Conservation (phyloP, 1,284 basidiomycete species). For the Sporisorium iseilematis-ciliati region DNA sequence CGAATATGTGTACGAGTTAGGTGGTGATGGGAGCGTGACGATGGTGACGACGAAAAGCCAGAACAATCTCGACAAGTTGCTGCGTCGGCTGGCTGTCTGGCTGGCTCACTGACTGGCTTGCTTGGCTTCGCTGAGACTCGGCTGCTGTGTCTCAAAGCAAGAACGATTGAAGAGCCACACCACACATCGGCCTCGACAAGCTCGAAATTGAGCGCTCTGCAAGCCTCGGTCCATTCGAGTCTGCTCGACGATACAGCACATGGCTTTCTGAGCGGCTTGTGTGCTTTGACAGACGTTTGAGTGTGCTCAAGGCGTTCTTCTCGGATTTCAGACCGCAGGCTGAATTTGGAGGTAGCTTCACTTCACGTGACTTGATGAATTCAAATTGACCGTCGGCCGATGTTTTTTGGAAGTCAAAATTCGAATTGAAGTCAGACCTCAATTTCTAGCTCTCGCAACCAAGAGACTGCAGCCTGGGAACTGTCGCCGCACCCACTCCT, state of each 20-base stretch:
- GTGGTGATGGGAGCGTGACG: conserved; percentile 37
- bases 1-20: conserved; percentile 27
- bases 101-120: not conserved
- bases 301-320: not conserved
- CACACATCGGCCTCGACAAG: not conserved
- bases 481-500: no score
- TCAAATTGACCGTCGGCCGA: not conserved
- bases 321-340: not conserved
- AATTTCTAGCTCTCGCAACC: no score
- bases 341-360: not conserved
- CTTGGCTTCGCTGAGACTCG: not conserved
- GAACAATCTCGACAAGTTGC: conserved; percentile 6
- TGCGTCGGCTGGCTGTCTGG: not conserved
- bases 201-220: not conserved
- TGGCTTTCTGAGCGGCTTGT: not conserved
- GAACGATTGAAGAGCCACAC: not conserved
- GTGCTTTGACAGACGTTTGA: no score
- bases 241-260: not conserved
- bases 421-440: not conserved
- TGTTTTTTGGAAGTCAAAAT: not conserved
- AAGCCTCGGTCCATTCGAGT: no score
- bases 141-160: conserved; percentile 1
- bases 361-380: not conserved
- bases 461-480: not conserved
- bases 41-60: conserved; percentile 17